Evolutionary conservation across 129 eudicot species (phyloP).

Genomic region (Calendula officinalis): DNA sequence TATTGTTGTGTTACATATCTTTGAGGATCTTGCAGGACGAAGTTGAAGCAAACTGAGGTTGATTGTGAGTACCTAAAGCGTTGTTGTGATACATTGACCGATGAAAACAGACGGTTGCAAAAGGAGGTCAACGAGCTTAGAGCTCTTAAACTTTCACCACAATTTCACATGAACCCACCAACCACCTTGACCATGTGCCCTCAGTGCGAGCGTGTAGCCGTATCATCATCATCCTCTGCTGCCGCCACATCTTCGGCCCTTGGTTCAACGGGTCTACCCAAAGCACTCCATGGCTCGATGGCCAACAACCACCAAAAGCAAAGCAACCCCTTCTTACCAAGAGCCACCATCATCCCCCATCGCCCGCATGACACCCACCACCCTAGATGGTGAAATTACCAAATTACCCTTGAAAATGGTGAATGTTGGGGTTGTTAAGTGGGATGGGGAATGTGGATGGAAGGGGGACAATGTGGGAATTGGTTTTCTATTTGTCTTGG

Average conservation of each 20-base stretch:
- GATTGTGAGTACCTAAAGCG: conserved; percentile 70
- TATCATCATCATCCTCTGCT: conserved; percentile 31
- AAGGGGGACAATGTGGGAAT: conserved; percentile 39
- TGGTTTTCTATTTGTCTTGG: conserved; percentile 32
- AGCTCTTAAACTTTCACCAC: conserved; percentile 65
- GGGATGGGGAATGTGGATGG: conserved; percentile 38
- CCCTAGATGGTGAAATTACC: conserved; percentile 32
- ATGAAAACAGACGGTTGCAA: conserved; percentile 64
- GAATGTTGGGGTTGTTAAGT: conserved; percentile 14
- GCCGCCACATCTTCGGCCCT: conserved; percentile 29
- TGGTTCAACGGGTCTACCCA: conserved; percentile 25
- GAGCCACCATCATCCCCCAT: conserved; percentile 49
- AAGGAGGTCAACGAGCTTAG: conserved; percentile 72
- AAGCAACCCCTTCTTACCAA: conserved; percentile 41
- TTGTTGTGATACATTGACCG: conserved; percentile 61
- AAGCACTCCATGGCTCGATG: conserved; percentile 24
- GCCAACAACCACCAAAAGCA: conserved; percentile 37
- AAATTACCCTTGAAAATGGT: conserved; percentile 16
- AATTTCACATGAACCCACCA: conserved; percentile 74
- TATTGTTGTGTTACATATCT: no score
- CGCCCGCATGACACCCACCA: conserved; percentile 43
- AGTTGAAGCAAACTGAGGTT: conserved; percentile 84
- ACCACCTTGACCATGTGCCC: conserved; percentile 90
- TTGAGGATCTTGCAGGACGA: conserved; percentile 47
- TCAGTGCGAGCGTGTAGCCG: conserved; percentile 70